Evolutionary conservation across 345 rosid species (phyloP), one percentile per base, ranked within the genome.

Genomic region (Ceriops tagal): DNA sequence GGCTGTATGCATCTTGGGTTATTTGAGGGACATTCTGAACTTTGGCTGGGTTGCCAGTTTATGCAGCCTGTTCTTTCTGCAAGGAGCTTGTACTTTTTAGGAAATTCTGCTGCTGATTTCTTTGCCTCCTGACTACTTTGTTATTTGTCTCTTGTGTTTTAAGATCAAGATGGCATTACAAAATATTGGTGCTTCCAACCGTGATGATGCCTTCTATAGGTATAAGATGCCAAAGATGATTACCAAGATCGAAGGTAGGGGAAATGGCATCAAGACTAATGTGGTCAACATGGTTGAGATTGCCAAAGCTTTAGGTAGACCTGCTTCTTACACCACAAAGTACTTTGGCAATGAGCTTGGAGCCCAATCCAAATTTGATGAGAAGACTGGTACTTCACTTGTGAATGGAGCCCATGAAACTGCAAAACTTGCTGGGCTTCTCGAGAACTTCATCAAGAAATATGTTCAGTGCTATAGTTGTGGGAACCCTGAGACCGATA

Each of bases 141-240:
- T 22, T 28, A 28, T 20, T 21, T 55, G 8, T 37, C 22, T 61
- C 34, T 47, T 24, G 18, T 43, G 66, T 46, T 26, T 62, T 19
- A 31, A 64, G 53, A 64, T 32, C 80, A 83, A 76, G 71, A 93
- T 90, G 98, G 96, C 97, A 7, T 69, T 91, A 74, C 97, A 89
- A 66, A 92, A 92, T 71, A 92, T 92, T 75, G 98, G 98, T 78
- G 92, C 92, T 46, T 74, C 92, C n/a, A 92, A 92, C 82, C 84
- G 85, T 26, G 87, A 92, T 65, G 98, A 92, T 87, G 98, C 92
- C 85, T 92, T 90, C 32, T 92, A 92, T 72, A 84, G 98, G 93
- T 92, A 92, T 79, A 92, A 92, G 85, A 92, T 92, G 98, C 98
- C 98, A 0, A 92, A 70, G 83, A 92, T 92, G 98, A 71, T 89